phyloP scores from a whole-genome alignment of 83 land plant genomes.

The Picea abies region DNA sequence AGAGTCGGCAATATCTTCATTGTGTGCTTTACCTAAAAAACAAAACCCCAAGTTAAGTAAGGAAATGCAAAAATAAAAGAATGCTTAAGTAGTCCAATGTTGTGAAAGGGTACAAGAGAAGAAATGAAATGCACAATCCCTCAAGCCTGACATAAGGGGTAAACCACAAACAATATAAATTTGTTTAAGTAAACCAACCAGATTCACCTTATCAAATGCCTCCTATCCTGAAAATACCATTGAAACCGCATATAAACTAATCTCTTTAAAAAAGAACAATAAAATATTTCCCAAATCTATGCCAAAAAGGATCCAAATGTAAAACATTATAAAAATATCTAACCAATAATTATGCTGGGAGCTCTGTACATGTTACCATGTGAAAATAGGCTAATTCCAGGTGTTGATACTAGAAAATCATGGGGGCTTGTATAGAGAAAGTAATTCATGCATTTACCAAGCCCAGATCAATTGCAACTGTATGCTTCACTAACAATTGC shows the following conservation, averaged over 20 bases:
- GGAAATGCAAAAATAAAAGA: too few species aligned
- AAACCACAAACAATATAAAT: background rate
- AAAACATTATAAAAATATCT: background rate
- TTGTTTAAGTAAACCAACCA: background rate
- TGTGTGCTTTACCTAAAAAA: constrained; percentile 38
- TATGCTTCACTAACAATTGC: background rate
- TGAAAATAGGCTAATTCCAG: background rate
- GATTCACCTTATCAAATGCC: background rate
- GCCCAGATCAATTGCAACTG: background rate
- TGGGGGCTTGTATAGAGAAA: background rate
- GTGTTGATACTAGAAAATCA: background rate
- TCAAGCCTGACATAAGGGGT: background rate
- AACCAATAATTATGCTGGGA: background rate
- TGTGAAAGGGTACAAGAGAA: background rate
- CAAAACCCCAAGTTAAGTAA: too few species aligned
- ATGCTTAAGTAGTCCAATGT: background rate
- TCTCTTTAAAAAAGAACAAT: background rate
- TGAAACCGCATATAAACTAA: background rate
- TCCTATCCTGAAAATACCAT: background rate
- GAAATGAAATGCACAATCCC: background rate
- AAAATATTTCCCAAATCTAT: background rate
- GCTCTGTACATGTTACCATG: background rate
- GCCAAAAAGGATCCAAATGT: background rate
- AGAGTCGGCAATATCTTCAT: constrained; percentile 35
- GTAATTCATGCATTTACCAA: background rate